Conservation (phyloP, 805 yeast species). For the Ogataea polymorpha region DNA sequence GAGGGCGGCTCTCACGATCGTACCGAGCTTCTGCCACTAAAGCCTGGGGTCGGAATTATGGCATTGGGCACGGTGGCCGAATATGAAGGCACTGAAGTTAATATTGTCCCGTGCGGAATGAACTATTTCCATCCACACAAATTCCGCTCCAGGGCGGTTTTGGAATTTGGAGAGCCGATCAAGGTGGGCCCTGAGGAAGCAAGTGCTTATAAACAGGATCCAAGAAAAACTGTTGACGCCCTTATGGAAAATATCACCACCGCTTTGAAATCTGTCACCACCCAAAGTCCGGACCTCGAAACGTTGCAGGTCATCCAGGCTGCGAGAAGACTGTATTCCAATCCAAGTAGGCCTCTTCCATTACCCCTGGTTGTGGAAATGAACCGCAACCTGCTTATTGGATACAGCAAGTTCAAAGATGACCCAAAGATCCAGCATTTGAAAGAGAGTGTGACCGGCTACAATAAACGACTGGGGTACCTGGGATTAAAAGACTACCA, state of each 20-base stretch:
- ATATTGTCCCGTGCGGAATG: slow-evolving; percentile 94
- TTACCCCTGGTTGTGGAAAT: slow-evolving; percentile 84
- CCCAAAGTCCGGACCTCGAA: slow-evolving; percentile 82
- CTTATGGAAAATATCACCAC: slow-evolving; percentile 63
- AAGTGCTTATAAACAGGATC: slow-evolving; percentile 58
- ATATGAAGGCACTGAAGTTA: slow-evolving; percentile 63
- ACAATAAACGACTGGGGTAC: slow-evolving; percentile 62
- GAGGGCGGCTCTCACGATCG: slow-evolving; percentile 99
- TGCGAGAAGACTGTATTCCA: slow-evolving; percentile 81
- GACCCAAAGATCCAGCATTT: slow-evolving; percentile 66
- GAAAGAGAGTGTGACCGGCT: slow-evolving; percentile 59
- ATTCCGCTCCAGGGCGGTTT: slow-evolving; percentile 90
- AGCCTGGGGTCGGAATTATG: slow-evolving; percentile 98
- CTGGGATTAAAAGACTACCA: slow-evolving; percentile 72
- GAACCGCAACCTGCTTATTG: slow-evolving; percentile 81
- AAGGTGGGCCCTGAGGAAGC: slow-evolving; percentile 60
- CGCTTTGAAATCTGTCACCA: slow-evolving; percentile 77
- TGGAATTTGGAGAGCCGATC: slow-evolving; percentile 89
- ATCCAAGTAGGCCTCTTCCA: slow-evolving; percentile 67
- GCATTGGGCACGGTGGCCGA: slow-evolving; percentile 87
- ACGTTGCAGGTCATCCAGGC: slow-evolving; percentile 90
- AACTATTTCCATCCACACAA: slow-evolving; percentile 95
- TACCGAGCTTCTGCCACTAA: slow-evolving; percentile 83
- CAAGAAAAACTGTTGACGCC: slow-evolving; percentile 66
- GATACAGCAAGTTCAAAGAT: slow-evolving; percentile 71